Evolutionary conservation across 139 green algal genomes (phyloP), one percentile per base, ranked within the genome.

Genomic region (Volvox africanus): DNA sequence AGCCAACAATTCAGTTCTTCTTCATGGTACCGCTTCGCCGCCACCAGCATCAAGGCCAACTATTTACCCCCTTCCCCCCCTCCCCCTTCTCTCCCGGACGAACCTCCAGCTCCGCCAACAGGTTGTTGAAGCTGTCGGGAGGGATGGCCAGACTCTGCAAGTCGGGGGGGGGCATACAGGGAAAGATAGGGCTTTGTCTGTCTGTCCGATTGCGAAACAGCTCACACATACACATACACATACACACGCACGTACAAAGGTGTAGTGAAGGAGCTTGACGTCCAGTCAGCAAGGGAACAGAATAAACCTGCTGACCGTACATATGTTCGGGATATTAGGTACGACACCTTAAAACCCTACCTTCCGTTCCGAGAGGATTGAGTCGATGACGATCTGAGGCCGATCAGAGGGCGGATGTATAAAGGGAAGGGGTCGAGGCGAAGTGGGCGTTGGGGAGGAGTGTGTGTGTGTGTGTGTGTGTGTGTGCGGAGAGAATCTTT

Each of bases 311-410:
- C n/a, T n/a, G n/a, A 75, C 67, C 67, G 67, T 75, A 75, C 67
- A 14, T 75, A 14, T 28, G 67, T 75, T 11, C 22, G 22, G 2
- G 22, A 28, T 24, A 75, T 11, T 12, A 12, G 11, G 24, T 75
- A 28, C 67, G 67, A 28, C 67, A 75, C 11, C 65, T 55, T 9
- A 55, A 55, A 55, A 55, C 18, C 92, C 30, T 61, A 92, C 92
- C 85, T 89, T 82, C 0, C 92, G 84, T 1, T 94, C 85, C 13
- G 84, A 20, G 32, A 94, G 81, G 81, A 93, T 94, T 2, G 55
- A 19, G 33, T 94, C 88, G 62, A 94, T 94, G 68, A 94, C 83
- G 55, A 16, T 75, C 85, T 89, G 85, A 16, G 22, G 65, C 44
- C 44, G 44, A 9, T 55, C n/a, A n/a, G 44, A 55, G 44, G 44